phyloP scores from a whole-genome alignment of 2,329 filamentous ascomycete genomes.

The Beauveria australis region DNA sequence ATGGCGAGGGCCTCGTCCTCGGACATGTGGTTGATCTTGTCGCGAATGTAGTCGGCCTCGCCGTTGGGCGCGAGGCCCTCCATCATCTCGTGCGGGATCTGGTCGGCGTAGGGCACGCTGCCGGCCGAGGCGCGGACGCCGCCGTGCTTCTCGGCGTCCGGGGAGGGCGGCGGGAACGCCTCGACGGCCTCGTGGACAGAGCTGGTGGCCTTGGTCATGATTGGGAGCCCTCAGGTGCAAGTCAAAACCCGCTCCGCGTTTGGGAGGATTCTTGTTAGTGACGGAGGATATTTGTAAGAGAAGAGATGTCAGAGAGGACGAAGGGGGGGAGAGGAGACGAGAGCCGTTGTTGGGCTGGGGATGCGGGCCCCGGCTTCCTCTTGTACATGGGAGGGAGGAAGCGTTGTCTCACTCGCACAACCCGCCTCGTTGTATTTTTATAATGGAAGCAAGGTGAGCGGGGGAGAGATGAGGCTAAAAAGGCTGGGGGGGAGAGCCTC shows the following conservation, averaged over 20 bases:
- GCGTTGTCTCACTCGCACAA: background rate
- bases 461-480: background rate
- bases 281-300: too few relatives aligned
- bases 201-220: background rate
- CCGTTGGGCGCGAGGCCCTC: constrained; percentile 34
- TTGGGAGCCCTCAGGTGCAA: too few relatives aligned
- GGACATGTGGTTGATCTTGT: constrained; percentile 33
- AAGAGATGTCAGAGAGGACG: background rate
- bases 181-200: constrained; percentile 5
- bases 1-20: constrained; percentile 35
- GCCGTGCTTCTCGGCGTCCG: constrained; percentile 6
- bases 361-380: background rate
- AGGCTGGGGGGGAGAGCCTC: background rate
- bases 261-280: background rate
- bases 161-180: background rate
- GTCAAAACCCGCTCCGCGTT: too few relatives aligned
- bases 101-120: constrained; percentile 20
- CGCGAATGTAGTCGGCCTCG: constrained; percentile 33
- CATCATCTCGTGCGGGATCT: constrained; percentile 31
- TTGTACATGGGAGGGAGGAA: background rate
- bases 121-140: background rate
- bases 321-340: background rate
- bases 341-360: background rate
- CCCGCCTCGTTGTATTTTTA: background rate
- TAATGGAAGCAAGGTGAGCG: background rate